These are phyloP conservation scores for Protomyces pachydermus DNA, from an alignment of 1,139 yeast genomes.

Conservation along the genomic window DNA sequence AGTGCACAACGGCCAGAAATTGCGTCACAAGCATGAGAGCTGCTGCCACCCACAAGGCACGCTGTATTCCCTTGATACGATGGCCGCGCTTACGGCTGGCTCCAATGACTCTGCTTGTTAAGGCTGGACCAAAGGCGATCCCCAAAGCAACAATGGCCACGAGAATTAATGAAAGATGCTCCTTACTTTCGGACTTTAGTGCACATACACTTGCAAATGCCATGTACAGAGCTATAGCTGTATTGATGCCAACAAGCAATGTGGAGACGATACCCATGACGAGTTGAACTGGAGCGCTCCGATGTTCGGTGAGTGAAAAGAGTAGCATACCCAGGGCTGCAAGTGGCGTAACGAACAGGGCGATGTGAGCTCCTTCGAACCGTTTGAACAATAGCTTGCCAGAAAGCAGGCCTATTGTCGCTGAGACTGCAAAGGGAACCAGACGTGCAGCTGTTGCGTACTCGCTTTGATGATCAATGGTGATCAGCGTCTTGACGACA, in stretches of 20 bases:
- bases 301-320: neutral
- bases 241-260: neutral
- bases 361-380: neutral
- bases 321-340: neutral
- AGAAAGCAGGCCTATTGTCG: neutral
- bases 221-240: neutral
- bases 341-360: neutral
- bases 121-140: neutral
- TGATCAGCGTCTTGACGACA: neutral
- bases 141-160: neutral
- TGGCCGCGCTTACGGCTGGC: neutral
- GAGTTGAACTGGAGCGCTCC: neutral
- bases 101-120: neutral
- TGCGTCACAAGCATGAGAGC: neutral
- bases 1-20: neutral
- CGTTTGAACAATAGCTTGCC: neutral
- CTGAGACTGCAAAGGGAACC: neutral
- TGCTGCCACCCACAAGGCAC: neutral
- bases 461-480: neutral
- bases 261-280: neutral
- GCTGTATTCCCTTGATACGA: neutral
- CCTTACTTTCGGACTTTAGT: neutral
- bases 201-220: neutral
- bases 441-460: neutral
- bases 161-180: neutral